These are phyloP conservation scores for Pleomassaria siparia DNA, from an alignment of 2,329 filamentous ascomycete genomes.

Conservation along the genomic window DNA sequence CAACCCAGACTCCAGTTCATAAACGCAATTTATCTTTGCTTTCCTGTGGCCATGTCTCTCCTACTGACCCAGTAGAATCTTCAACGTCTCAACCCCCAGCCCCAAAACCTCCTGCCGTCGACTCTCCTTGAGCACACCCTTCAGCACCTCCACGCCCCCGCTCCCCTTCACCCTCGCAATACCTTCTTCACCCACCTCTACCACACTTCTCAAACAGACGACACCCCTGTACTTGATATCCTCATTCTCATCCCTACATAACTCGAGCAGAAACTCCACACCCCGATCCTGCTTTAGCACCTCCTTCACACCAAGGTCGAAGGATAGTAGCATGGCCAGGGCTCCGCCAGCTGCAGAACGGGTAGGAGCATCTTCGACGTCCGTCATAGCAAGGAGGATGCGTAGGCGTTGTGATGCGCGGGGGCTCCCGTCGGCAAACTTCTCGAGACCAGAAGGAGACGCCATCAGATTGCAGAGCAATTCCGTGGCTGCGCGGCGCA, in stretches of 20 bases:
- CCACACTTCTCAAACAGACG: constrained; percentile 73
- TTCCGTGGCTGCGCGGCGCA: constrained; percentile 83
- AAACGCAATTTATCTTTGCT: background rate
- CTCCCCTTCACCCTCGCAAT: constrained; percentile 51
- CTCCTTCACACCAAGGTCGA: constrained; percentile 71
- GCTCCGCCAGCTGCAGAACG: constrained; percentile 85
- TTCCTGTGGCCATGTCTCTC: background rate
- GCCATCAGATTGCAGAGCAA: constrained; percentile 88
- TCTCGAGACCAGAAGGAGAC: constrained; percentile 63
- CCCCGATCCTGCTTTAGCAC: constrained; percentile 70
- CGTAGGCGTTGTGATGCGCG: constrained; percentile 75
- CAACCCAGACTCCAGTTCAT: background rate
- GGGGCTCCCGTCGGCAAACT: constrained; percentile 68
- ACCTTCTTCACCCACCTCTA: constrained; percentile 60
- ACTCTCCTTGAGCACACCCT: constrained; percentile 68
- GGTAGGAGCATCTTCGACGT: constrained; percentile 79
- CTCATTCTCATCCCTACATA: constrained; percentile 72
- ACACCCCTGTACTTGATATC: constrained; percentile 72
- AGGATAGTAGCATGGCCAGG: constrained; percentile 78
- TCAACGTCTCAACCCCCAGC: constrained; percentile 71
- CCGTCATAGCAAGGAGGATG: constrained; percentile 82
- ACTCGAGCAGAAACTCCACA: constrained; percentile 72
- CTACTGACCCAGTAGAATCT: constrained; percentile 56
- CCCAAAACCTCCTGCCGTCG: constrained; percentile 70
- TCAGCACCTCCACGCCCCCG: constrained; percentile 68